Evolutionary conservation across 139 green algal genomes (phyloP).

Genomic region (Coelastrella sp.): DNA sequence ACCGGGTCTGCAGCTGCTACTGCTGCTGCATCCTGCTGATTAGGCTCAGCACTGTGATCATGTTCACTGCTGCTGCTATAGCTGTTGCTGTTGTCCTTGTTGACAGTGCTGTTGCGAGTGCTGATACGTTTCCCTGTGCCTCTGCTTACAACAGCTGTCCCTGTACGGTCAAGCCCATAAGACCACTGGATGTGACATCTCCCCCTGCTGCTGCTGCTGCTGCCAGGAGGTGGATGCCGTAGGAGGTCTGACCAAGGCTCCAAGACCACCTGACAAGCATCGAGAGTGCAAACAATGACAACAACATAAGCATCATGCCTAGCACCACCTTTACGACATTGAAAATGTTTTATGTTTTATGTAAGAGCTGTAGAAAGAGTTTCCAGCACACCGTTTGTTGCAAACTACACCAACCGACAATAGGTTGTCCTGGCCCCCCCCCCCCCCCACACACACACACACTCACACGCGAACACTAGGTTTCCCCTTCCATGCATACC

Average conservation of each 20-base stretch:
- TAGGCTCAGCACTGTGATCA: neutral
- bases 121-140: neutral
- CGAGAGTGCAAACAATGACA: no score
- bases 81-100: slow-evolving; percentile 31
- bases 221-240: slow-evolving; percentile 13
- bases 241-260: slow-evolving; percentile 36
- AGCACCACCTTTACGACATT: no score
- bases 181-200: slow-evolving; percentile 33
- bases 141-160: neutral
- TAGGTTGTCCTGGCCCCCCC: no score
- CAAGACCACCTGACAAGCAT: slow-evolving; percentile 25
- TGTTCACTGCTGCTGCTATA: slow-evolving; percentile 6
- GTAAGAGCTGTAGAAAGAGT: no score
- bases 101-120: neutral
- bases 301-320: no score
- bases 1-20: neutral
- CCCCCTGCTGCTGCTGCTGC: slow-evolving; percentile 29
- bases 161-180: slow-evolving; percentile 1
- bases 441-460: no score
- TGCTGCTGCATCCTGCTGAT: neutral
- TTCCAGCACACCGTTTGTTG: no score
- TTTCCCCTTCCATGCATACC: no score
- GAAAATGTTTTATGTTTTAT: no score
- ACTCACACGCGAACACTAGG: no score
- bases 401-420: no score